phyloP scores from a whole-genome alignment of 208 protist genomes.

The Acanthamoeba sp. region DNA sequence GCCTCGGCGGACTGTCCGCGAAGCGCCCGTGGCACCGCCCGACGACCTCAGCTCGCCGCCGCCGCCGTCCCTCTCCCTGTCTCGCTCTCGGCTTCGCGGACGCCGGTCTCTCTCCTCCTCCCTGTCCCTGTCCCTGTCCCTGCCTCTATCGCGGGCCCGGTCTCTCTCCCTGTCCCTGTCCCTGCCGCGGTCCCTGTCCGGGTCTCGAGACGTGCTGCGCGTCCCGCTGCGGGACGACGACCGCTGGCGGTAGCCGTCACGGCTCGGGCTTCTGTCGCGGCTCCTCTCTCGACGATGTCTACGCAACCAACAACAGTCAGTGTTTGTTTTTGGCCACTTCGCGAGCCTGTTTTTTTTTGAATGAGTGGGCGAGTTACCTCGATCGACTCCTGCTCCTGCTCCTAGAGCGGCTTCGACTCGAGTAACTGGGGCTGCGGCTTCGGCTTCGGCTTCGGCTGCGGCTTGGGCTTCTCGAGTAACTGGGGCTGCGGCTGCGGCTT shows the following conservation, averaged over 20 bases:
- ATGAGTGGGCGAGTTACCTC: background rate
- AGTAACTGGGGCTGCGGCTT: background rate
- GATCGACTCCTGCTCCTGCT: background rate
- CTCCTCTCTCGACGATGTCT: background rate
- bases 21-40: slow-evolving; percentile 14
- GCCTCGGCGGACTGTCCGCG: background rate
- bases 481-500: background rate
- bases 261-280: background rate
- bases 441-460: background rate
- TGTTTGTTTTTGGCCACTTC: no score
- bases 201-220: background rate
- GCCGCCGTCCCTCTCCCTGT: slow-evolving; percentile 47
- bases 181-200: slow-evolving; percentile 7
- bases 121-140: background rate
- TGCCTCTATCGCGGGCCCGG: background rate
- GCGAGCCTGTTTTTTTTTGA: no score
- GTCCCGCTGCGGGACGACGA: background rate
- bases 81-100: slow-evolving; percentile 11
- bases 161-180: slow-evolving; percentile 2
- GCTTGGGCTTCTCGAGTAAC: background rate
- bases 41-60: background rate
- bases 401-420: background rate
- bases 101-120: slow-evolving; percentile 41
- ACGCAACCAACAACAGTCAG: no score
- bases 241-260: background rate